phyloP scores from a whole-genome alignment of 805 yeast species.

The Scheffersomyces amazonensis region DNA sequence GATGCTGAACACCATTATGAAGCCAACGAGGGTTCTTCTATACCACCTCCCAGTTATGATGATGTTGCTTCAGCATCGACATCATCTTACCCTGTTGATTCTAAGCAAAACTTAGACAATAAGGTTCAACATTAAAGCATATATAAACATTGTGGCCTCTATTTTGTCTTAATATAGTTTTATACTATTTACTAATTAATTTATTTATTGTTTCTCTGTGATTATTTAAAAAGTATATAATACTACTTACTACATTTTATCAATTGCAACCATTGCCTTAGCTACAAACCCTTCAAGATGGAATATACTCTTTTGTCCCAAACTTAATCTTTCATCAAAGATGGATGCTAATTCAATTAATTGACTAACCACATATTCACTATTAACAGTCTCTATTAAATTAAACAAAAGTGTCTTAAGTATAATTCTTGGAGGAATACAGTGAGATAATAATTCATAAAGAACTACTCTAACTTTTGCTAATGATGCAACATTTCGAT shows the following conservation, averaged over 20 bases:
- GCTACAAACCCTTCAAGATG: constrained; percentile 95
- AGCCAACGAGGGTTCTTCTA: too few relatives aligned
- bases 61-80: constrained; percentile 13
- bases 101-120: constrained; percentile 21
- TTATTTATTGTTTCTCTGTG: too few relatives aligned
- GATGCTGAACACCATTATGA: too few relatives aligned
- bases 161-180: too few relatives aligned
- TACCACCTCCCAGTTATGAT: constrained; percentile 11
- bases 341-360: constrained; percentile 60
- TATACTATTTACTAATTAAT: too few relatives aligned
- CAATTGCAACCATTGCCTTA: constrained; percentile 75
- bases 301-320: constrained; percentile 87
- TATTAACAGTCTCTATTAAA: constrained; percentile 27
- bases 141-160: too few relatives aligned
- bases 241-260: constrained; percentile 19
- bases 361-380: constrained; percentile 30
- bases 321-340: constrained; percentile 80
- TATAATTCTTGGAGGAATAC: constrained; percentile 86
- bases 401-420: constrained; percentile 55
- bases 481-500: constrained; percentile 60
- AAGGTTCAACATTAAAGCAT: constrained; percentile 30
- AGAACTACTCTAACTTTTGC: constrained; percentile 64
- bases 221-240: too few relatives aligned
- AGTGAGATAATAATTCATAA: constrained; percentile 86
- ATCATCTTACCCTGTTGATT: constrained; percentile 2